These are phyloP conservation scores for Emmonsiellopsis sp. DNA, from an alignment of 2,329 filamentous ascomycete species.

Conservation along the genomic window DNA sequence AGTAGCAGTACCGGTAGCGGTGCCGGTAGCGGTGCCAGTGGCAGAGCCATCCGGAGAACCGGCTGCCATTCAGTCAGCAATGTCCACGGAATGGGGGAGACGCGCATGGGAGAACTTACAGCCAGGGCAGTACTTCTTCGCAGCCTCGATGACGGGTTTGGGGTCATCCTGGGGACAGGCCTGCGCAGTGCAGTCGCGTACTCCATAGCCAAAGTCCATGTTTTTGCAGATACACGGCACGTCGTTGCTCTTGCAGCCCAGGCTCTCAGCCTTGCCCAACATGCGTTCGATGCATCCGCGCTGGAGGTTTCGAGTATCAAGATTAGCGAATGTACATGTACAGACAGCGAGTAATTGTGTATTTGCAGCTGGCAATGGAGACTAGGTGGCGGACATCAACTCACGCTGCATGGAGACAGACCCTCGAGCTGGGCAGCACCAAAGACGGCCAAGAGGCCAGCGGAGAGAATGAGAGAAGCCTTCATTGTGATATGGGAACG, in stretches of 20 bases:
- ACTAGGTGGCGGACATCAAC: slow-evolving; percentile 4
- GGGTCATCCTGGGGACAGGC: slow-evolving; percentile 34
- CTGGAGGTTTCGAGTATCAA: slow-evolving; percentile 13
- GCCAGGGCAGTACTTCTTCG: neutral
- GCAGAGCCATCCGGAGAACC: neutral
- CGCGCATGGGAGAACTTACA: neutral
- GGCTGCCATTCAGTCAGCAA: neutral
- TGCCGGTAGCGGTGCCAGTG: slow-evolving; percentile 5
- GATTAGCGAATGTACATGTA: neutral
- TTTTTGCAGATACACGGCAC: slow-evolving; percentile 32
- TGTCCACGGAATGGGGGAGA: neutral
- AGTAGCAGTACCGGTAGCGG: slow-evolving; percentile 6
- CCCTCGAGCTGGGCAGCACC: slow-evolving; percentile 14
- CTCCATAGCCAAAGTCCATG: slow-evolving; percentile 34
- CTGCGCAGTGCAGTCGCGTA: slow-evolving; percentile 38
- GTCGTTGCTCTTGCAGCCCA: slow-evolving; percentile 33
- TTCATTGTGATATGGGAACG: slow-evolving; percentile 17
- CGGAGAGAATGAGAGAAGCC: slow-evolving; percentile 14
- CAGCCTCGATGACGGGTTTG: neutral
- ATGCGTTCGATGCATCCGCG: slow-evolving; percentile 39
- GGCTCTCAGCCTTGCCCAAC: slow-evolving; percentile 27
- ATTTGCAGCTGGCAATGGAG: neutral
- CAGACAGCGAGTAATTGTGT: neutral
- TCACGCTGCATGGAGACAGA: slow-evolving; percentile 20
- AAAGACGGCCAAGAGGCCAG: slow-evolving; percentile 13